phyloP scores from a whole-genome alignment of 1,139 yeast species.

The Pichia inconspicua region DNA sequence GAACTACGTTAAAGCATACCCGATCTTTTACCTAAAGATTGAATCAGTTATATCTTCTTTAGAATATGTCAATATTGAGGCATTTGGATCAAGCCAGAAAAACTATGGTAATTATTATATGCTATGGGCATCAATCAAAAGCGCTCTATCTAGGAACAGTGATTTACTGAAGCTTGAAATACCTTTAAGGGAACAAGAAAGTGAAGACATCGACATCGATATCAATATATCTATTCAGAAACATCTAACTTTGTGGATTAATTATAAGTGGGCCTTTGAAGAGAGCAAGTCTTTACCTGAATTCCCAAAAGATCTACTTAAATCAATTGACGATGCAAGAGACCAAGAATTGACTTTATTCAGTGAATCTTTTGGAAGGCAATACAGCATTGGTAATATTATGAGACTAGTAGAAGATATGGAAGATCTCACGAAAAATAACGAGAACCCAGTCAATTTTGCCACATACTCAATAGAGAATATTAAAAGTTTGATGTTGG shows the following conservation, averaged over 20 bases:
- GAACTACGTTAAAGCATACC: conserved; percentile 37
- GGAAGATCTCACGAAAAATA: conserved; percentile 38
- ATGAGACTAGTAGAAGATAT: conserved; percentile 60
- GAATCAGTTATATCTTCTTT: conserved; percentile 27
- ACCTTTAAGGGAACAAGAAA: conserved; percentile 2
- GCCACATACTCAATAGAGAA: conserved; percentile 57
- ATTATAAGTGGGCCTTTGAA: conserved; percentile 27
- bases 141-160: conserved; percentile 9
- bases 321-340: conserved; percentile 22
- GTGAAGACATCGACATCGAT: conserved; percentile 8
- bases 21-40: conserved; percentile 35
- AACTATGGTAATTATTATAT: conserved; percentile 17
- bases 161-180: conserved; percentile 15
- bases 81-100: conserved; percentile 15
- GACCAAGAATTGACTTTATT: conserved; percentile 20
- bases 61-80: conserved; percentile 10
- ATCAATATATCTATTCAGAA: conserved; percentile 9
- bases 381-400: conserved; percentile 48
- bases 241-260: conserved; percentile 22
- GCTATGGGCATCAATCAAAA: conserved; percentile 21
- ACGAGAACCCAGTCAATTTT: conserved; percentile 47
- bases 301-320: conserved; percentile 18
- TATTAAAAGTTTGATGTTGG: conserved; percentile 47
- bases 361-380: conserved; percentile 18
- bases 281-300: conserved; percentile 20